Conservation (phyloP, 2,329 filamentous ascomycete species). For the Trichoderma sp. region DNA sequence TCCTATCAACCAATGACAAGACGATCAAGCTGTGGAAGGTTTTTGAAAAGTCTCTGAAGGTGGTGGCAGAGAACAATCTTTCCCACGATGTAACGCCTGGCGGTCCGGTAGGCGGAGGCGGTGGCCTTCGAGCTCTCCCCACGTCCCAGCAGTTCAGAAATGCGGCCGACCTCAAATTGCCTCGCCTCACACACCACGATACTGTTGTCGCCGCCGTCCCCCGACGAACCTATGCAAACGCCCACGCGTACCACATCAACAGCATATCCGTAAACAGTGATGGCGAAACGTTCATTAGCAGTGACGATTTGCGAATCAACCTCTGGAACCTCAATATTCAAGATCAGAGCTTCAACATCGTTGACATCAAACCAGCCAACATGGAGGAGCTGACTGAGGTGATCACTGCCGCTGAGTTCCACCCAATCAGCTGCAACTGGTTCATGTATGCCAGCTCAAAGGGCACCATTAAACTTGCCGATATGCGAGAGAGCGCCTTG, state of each 20-base stretch:
- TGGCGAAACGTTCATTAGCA: slow-evolving; percentile 98
- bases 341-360: slow-evolving; percentile 99
- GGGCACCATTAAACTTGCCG: slow-evolving; percentile 96
- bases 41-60: slow-evolving; percentile 98
- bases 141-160: slow-evolving; percentile 76
- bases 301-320: slow-evolving; percentile 96
- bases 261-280: slow-evolving; percentile 99
- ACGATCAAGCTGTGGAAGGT: slow-evolving; percentile 99
- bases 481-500: slow-evolving; percentile 95
- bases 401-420: slow-evolving; percentile 97
- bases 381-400: slow-evolving; percentile 99
- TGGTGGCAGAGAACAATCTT: slow-evolving; percentile 98
- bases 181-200: slow-evolving; percentile 95
- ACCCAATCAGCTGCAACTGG: slow-evolving; percentile 97
- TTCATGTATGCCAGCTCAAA: slow-evolving; percentile 99
- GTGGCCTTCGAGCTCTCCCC: slow-evolving; percentile 67
- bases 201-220: slow-evolving; percentile 97
- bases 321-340: slow-evolving; percentile 99
- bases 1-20: slow-evolving; percentile 98
- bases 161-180: slow-evolving; percentile 83
- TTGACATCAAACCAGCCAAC: slow-evolving; percentile 99
- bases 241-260: slow-evolving; percentile 99
- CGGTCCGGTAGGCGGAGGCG: slow-evolving; percentile 66
- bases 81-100: slow-evolving; percentile 88
- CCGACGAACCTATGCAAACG: slow-evolving; percentile 94